Evolutionary conservation across 306 rosid genomes (phyloP), one percentile per base, ranked within the genome.

Genomic region (Spatholobus suberectus): DNA sequence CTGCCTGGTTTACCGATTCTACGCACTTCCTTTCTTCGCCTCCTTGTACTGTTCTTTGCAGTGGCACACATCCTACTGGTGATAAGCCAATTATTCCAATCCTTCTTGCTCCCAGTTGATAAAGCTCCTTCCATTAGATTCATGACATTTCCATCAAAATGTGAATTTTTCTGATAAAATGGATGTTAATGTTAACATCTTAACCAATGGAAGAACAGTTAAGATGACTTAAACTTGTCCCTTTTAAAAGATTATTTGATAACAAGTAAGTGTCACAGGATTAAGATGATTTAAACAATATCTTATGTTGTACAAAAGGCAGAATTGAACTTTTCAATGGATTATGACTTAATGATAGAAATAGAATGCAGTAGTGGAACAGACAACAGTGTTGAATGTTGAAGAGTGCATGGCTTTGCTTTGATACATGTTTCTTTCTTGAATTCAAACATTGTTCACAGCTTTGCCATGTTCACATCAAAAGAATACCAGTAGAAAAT

Each of bases 31-130:
- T 84, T 8, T 35, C 10, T 4, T 4, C 12, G 51, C 86, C 92
- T 72, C 93, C 90, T 23, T 18, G 9, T 8, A 86, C 18, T 1
- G 94, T 89, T 73, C 93, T 85, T 37, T 69, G 85, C 34, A 67
- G 4, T 6, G 85, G 85, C 70, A 80, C 17, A 76, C 85, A 80
- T 34, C 88, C 85, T 26, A 85, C 0, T 15, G 82, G 79, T 40
- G 63, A 1, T 76, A 81, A 26, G 46, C 82, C 14, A 15, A 69
- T 12, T 15, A 47, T 40, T 85, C 75, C 88, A 27, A 85, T 75
- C 69, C 78, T 85, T 75, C 87, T 80, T 59, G 69, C 79, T 68
- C 81, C 85, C 82, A 67, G 26, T 54, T 13, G 17, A 76, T 80
- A 27, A 51, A 83, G 79, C 20, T 77, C 76, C 83, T 83, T 70